Evolutionary conservation across 1,139 yeast species (phyloP).

Genomic region (Geotrichum histeridarum): DNA sequence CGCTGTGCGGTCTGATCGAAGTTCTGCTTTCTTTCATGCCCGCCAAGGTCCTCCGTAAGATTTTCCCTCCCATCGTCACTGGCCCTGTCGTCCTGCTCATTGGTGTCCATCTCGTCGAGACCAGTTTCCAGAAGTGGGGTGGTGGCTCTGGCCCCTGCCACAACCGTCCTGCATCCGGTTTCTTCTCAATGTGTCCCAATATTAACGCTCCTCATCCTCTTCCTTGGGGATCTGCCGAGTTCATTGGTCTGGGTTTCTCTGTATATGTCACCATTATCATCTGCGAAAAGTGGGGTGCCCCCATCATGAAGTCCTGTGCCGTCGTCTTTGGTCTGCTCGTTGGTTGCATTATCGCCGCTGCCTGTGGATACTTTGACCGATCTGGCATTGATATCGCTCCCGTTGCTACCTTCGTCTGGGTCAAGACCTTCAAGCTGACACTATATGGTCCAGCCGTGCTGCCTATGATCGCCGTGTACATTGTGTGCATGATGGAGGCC

Average conservation of each 20-base stretch:
- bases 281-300: slow-evolving; percentile 86
- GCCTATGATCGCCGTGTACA: slow-evolving; percentile 76
- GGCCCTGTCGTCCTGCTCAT: slow-evolving; percentile 87
- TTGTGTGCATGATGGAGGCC: slow-evolving; percentile 82
- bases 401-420: slow-evolving; percentile 83
- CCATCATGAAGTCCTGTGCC: slow-evolving; percentile 89
- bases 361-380: slow-evolving; percentile 71
- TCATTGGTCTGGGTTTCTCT: slow-evolving; percentile 78
- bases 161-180: slow-evolving; percentile 43
- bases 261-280: slow-evolving; percentile 69
- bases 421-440: slow-evolving; percentile 66
- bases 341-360: slow-evolving; percentile 90
- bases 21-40: slow-evolving; percentile 70
- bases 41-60: slow-evolving; percentile 57
- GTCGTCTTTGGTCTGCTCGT: slow-evolving; percentile 76
- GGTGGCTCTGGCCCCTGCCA: slow-evolving; percentile 65
- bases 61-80: slow-evolving; percentile 85
- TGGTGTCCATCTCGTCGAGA: slow-evolving; percentile 60
- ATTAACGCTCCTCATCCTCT: slow-evolving; percentile 50
- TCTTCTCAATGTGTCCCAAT: slow-evolving; percentile 45
- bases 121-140: slow-evolving; percentile 79
- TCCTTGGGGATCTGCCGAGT: slow-evolving; percentile 81
- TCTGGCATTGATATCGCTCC: slow-evolving; percentile 62
- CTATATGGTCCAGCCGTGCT: slow-evolving; percentile 80
- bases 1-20: slow-evolving; percentile 70